Base-by-base conservation (phyloP, 2,329 filamentous ascomycete genomes). In the Colletotrichum abscissum region DNA sequence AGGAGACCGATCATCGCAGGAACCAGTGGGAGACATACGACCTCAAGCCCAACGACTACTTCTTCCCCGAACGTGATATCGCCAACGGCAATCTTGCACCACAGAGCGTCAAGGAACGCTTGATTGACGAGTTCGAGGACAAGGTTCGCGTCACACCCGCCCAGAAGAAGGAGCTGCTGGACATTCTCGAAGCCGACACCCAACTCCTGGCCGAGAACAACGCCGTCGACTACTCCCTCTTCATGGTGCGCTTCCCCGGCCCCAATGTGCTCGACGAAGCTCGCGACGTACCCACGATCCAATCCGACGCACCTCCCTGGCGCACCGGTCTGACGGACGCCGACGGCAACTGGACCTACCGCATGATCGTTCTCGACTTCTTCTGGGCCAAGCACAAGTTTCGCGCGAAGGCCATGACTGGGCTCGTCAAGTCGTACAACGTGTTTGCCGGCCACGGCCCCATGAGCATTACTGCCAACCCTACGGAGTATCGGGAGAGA, bases 341-440 rank as follows among this genome's bases (percentile, higher is more conserved):
- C 0, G 90, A 94, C 77, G 89, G 89, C 0, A 89, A 90, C 76
- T 92, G 91, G 85, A 84, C 91, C 14, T 95, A 94, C 77, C 88
- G 92, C 3, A 91, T 88, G 4, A 88, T 92, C 0, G 82, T 95
- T 16, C 84, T 95, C 42, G 93, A 95, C 80, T 95, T 95, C 82
- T 94, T 95, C 84, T 95, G 93, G 93, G 90, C 92, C 0, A 93
- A 92, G 81, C 92, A 94, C 80, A 92, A 92, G 76, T 77, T 91
- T 0, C 91, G 90, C 67, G 90, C 93, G 0, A 89, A 88, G 79
- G 85, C 89, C 1, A 89, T 94, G 88, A 93, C 92, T 0, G 87
- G 88, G 0, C 80, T 94, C 46, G 88, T 95, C 72, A 88, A 88
- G 62, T 82, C 87, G 0, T 93, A 91, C 77, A 94, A 94, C 77